These are phyloP conservation scores for Cairneyella variabilis DNA, from an alignment of 495 filamentous ascomycete species.

Conservation along the genomic window DNA sequence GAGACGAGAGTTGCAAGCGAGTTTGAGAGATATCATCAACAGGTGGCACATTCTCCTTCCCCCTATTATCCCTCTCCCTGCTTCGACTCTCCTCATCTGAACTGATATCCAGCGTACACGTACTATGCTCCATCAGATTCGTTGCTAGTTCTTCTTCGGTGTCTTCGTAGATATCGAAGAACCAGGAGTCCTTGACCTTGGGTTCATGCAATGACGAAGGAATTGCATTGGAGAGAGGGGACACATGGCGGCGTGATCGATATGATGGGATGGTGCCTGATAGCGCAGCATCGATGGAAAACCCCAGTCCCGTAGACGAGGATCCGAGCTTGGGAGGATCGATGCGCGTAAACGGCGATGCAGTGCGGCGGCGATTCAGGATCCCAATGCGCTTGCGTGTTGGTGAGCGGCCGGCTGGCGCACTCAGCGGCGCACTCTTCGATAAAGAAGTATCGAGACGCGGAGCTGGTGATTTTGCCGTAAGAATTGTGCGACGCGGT, in stretches of 20 bases:
- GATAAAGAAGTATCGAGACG: slow-evolving; percentile 42
- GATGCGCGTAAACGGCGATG: slow-evolving; percentile 50
- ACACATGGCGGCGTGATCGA: slow-evolving; percentile 27
- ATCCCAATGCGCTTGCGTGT: slow-evolving; percentile 58
- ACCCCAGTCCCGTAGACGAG: slow-evolving; percentile 29
- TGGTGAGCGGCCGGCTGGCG: slow-evolving; percentile 61
- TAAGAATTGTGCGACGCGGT: slow-evolving; percentile 30
- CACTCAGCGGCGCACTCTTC: slow-evolving; percentile 42
- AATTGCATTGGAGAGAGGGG: not conserved
- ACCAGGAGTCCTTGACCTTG: slow-evolving; percentile 65
- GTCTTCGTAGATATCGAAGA: slow-evolving; percentile 94
- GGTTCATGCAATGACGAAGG: slow-evolving; percentile 29
- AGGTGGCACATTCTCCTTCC: slow-evolving; percentile 92
- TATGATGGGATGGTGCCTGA: slow-evolving; percentile 61
- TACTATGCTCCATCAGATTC: slow-evolving; percentile 87
- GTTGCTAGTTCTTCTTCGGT: slow-evolving; percentile 81
- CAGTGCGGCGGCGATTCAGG: slow-evolving; percentile 54
- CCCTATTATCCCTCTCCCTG: slow-evolving; percentile 51
- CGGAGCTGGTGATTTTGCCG: slow-evolving; percentile 29
- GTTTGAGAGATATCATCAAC: slow-evolving; percentile 54
- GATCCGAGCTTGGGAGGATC: slow-evolving; percentile 49
- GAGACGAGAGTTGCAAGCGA: slow-evolving; percentile 18
- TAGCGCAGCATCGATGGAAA: slow-evolving; percentile 77
- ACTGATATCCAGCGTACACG: slow-evolving; percentile 79
- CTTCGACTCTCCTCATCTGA: slow-evolving; percentile 61